Conservation (phyloP, 768 basidiomycete genomes). For the Russula sp. region DNA sequence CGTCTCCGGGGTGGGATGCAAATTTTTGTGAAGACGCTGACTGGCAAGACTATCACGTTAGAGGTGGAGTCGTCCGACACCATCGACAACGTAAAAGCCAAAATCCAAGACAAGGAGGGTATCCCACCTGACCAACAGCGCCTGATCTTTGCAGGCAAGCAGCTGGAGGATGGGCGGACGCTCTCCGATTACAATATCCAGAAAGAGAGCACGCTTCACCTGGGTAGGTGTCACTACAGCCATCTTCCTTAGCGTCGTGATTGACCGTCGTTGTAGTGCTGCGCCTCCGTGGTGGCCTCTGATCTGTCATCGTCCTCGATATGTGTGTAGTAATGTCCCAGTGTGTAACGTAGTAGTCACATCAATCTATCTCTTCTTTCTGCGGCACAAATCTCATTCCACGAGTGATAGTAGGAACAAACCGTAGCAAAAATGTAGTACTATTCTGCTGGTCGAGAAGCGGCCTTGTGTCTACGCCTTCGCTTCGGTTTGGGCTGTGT, state of each 20-base stretch:
- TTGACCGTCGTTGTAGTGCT: constrained; percentile 43
- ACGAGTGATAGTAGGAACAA: neutral
- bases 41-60: constrained; percentile 88
- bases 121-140: constrained; percentile 88
- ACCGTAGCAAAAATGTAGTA: neutral
- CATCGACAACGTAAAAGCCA: constrained; percentile 85
- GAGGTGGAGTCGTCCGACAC: constrained; percentile 94
- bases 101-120: constrained; percentile 81
- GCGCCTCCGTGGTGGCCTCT: constrained; percentile 69
- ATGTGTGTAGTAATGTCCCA: neutral
- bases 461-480: constrained; percentile 33
- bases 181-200: constrained; percentile 78
- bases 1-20: constrained; percentile 91
- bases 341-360: constrained; percentile 16
- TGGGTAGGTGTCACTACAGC: constrained; percentile 35
- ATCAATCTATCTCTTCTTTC: neutral
- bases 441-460: neutral
- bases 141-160: constrained; percentile 91
- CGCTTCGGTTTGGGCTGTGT: constrained; percentile 30
- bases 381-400: neutral
- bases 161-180: constrained; percentile 91
- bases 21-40: constrained; percentile 84
- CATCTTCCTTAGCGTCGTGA: neutral
- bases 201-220: constrained; percentile 73
- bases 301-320: constrained; percentile 24